These are phyloP conservation scores for Larix kaempferi DNA, from an alignment of 75 land plant genomes.

Conservation along the genomic window DNA sequence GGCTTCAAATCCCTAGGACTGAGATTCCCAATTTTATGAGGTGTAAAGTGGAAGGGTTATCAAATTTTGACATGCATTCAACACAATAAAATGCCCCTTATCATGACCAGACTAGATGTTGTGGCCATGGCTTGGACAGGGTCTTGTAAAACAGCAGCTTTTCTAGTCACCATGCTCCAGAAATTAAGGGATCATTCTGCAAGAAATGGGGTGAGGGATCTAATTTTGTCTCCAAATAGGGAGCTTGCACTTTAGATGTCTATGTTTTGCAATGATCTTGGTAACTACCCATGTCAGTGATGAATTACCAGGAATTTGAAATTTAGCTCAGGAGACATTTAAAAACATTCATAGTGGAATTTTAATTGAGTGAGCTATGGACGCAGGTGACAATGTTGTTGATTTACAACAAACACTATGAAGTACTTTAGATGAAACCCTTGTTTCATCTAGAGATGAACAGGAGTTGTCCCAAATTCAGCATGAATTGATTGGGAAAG, in stretches of 20 bases:
- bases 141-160: constrained; percentile 96
- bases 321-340: not conserved
- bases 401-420: not conserved
- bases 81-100: constrained; percentile 92
- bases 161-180: constrained; percentile 87
- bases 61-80: constrained; percentile 91
- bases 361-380: not conserved
- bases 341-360: not conserved
- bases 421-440: constrained; percentile 1
- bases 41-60: constrained; percentile 80
- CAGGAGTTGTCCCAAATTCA: not conserved
- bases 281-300: constrained; percentile 61
- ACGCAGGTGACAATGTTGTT: not conserved
- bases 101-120: constrained; percentile 77
- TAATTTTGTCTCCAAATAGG: constrained; percentile 80
- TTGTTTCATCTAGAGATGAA: not conserved
- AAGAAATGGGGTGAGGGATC: constrained; percentile 66
- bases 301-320: not conserved
- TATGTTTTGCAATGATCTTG: constrained; percentile 87
- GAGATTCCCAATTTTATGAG: constrained; percentile 60
- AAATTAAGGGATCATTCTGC: constrained; percentile 54
- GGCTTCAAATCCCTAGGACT: constrained; percentile 87
- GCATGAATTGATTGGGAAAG: constrained; percentile 7
- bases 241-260: constrained; percentile 89
- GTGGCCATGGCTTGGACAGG: constrained; percentile 99